phyloP scores from a whole-genome alignment of 805 yeast genomes.

The Starmerella gropengiesseri region DNA sequence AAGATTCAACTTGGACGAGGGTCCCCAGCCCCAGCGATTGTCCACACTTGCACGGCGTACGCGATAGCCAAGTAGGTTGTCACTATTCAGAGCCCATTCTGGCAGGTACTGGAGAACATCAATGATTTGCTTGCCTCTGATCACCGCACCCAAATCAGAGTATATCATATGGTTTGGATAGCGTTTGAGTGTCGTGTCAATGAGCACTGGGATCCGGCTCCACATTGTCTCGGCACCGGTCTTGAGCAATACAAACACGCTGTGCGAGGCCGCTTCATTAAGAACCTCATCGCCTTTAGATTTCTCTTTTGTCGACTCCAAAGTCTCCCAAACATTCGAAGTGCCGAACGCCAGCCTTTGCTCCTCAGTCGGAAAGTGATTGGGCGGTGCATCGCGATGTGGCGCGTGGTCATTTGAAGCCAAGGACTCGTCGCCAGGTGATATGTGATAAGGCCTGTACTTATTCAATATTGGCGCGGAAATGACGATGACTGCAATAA shows the following conservation, averaged over 20 bases:
- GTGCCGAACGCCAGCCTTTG: too few species aligned
- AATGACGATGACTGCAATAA: too few species aligned
- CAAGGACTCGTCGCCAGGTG: too few species aligned
- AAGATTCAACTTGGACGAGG: slow-evolving; percentile 9
- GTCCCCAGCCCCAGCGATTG: slow-evolving; percentile 23
- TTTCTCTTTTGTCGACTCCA: too few species aligned
- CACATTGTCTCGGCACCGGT: slow-evolving; percentile 31
- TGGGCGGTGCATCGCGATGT: too few species aligned
- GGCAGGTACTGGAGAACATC: slow-evolving; percentile 27
- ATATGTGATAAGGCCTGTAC: too few species aligned
- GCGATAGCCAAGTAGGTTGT: slow-evolving; percentile 25
- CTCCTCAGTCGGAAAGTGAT: too few species aligned
- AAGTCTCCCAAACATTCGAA: too few species aligned
- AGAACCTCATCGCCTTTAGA: too few species aligned
- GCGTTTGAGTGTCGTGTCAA: slow-evolving; percentile 29
- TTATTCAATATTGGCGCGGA: too few species aligned
- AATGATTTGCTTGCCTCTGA: slow-evolving; percentile 29
- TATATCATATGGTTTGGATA: slow-evolving; percentile 30
- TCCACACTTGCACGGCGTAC: slow-evolving; percentile 22
- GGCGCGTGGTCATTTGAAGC: too few species aligned
- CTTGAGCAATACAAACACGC: slow-evolving; percentile 30
- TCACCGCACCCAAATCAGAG: slow-evolving; percentile 29
- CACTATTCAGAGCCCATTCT: slow-evolving; percentile 20
- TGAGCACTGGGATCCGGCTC: slow-evolving; percentile 31
- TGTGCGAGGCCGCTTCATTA: too few species aligned